These are phyloP conservation scores for Helichrysum umbraculigerum DNA, from an alignment of 129 eudicot genomes.

Conservation along the genomic window DNA sequence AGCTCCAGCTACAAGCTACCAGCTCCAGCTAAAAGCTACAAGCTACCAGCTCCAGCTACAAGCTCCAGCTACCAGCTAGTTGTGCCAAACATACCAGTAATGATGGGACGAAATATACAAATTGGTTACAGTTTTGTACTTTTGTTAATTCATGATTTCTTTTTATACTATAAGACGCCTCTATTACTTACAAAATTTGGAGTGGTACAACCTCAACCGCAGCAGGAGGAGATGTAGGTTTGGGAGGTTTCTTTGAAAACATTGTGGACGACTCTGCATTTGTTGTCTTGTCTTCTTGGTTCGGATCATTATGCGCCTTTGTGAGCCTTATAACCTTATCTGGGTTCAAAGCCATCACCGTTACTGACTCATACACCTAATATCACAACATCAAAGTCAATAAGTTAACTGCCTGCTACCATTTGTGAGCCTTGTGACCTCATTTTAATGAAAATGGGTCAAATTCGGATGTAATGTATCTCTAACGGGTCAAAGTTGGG, in stretches of 20 bases:
- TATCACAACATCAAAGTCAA: background rate
- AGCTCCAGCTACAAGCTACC: too few species aligned
- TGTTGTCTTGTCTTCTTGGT: slow-evolving; percentile 39
- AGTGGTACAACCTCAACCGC: background rate
- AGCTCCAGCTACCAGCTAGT: too few species aligned
- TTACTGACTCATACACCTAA: slow-evolving; percentile 88
- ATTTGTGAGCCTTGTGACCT: background rate
- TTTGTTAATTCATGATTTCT: background rate
- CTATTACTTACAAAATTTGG: background rate
- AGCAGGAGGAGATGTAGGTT: slow-evolving; percentile 34
- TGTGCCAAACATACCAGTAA: too few species aligned
- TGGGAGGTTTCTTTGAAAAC: slow-evolving; percentile 84
- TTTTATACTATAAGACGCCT: background rate
- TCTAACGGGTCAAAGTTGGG: background rate
- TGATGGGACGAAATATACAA: slow-evolving; percentile 11
- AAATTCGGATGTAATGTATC: background rate
- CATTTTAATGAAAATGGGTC: background rate
- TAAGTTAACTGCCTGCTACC: background rate
- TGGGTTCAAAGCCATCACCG: slow-evolving; percentile 64
- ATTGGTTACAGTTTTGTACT: background rate
- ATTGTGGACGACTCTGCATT: slow-evolving; percentile 49
- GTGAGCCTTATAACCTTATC: slow-evolving; percentile 50
- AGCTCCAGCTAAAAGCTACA: too few species aligned
- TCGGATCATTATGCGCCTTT: slow-evolving; percentile 51
- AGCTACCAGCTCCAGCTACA: too few species aligned